Conservation (phyloP, 176 grass and related monocot species). For the Neostapfia colusana region DNA sequence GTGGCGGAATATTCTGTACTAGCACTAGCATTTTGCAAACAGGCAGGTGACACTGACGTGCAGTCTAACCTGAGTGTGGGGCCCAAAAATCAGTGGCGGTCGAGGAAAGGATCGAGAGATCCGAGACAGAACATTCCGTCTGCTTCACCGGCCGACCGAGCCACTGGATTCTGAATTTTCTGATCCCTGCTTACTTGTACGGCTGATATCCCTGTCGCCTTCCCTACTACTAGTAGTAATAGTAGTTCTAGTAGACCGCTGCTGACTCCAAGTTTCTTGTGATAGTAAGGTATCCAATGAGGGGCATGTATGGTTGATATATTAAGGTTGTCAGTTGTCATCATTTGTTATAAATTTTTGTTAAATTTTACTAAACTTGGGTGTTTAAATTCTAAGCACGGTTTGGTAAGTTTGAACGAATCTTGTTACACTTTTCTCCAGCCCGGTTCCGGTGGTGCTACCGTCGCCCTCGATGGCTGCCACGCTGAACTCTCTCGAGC, state of each 20-base stretch:
- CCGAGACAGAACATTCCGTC: neutral
- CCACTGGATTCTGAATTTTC: neutral
- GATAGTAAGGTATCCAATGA: neutral
- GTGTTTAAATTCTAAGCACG: no score
- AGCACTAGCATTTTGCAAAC: neutral
- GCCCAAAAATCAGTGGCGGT: neutral
- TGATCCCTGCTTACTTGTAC: neutral
- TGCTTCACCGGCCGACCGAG: neutral
- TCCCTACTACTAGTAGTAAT: neutral
- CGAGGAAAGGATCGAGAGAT: neutral
- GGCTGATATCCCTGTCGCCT: neutral
- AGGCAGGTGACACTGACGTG: neutral
- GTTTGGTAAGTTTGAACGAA: no score
- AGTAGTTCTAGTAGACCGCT: neutral
- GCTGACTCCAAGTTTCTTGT: constrained; percentile 3
- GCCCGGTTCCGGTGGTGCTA: no score
- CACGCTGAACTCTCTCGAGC: no score
- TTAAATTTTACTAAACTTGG: no score
- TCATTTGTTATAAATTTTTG: no score
- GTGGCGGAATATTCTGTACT: neutral
- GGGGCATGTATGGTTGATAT: no score
- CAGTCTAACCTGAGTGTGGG: neutral
- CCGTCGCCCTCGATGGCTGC: no score
- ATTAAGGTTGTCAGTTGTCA: no score
- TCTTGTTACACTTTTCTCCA: no score